These are phyloP conservation scores for Rhazya stricta DNA, from an alignment of 257 asterid genomes.

Conservation along the genomic window DNA sequence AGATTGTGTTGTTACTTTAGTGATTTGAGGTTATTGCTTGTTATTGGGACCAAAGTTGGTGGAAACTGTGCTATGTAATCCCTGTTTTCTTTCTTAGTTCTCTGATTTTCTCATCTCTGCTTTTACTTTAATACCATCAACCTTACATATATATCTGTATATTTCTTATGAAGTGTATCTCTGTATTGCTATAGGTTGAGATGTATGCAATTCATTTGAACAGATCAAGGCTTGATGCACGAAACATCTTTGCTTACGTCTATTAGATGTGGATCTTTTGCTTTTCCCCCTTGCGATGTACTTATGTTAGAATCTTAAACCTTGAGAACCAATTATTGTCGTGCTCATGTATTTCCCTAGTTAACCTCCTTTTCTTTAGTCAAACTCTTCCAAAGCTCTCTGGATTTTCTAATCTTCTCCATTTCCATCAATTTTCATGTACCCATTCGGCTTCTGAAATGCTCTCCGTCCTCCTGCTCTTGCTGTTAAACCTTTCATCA, in stretches of 20 bases:
- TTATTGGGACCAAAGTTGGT: not conserved
- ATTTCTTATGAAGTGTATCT: not conserved
- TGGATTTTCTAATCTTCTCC: not conserved
- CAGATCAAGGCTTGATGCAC: not conserved
- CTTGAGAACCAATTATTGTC: not conserved
- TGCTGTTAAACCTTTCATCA: not conserved
- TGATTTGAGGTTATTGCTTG: not conserved
- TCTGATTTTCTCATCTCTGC: not conserved
- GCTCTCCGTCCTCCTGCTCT: not conserved
- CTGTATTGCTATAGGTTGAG: not conserved
- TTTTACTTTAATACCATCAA: not conserved
- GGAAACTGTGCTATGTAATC: not conserved
- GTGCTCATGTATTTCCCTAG: not conserved
- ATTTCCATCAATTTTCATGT: not conserved
- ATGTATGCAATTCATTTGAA: not conserved
- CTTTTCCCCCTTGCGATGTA: not conserved
- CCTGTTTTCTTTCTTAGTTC: not conserved
- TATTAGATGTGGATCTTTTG: not conserved
- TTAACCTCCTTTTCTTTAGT: not conserved
- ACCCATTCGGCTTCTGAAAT: not conserved
- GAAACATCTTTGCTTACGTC: not conserved
- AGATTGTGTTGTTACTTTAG: not conserved
- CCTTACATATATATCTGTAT: not conserved
- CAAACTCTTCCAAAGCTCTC: not conserved
- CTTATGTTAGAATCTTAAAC: not conserved